Conservation (phyloP, 1,139 yeast genomes). For the Scheffersomyces illinoinensis region DNA sequence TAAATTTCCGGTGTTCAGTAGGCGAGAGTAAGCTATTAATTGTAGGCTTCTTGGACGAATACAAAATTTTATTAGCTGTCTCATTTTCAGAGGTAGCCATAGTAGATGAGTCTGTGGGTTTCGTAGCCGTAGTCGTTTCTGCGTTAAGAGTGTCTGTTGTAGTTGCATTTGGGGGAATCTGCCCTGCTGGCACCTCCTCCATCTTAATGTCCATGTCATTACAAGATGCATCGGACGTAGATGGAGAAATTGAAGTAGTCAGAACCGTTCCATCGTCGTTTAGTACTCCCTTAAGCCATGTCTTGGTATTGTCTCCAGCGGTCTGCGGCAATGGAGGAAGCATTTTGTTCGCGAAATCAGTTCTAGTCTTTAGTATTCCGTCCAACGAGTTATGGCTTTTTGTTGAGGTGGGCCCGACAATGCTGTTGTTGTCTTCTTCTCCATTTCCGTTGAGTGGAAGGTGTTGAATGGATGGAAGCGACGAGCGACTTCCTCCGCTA, state of each 20-base stretch:
- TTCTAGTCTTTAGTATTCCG: neutral
- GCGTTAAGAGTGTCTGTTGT: neutral
- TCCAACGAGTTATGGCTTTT: neutral
- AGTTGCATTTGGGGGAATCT: neutral
- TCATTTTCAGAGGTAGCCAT: neutral
- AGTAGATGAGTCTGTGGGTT: neutral
- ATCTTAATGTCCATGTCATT: neutral
- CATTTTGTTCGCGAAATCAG: neutral
- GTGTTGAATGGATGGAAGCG: neutral
- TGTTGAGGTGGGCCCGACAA: neutral
- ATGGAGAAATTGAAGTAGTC: neutral
- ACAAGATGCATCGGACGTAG: neutral
- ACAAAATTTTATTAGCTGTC: conserved; percentile 1
- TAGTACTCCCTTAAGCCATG: conserved; percentile 15
- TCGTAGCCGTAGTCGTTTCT: neutral
- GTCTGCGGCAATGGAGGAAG: neutral
- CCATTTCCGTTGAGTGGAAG: neutral
- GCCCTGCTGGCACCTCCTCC: neutral
- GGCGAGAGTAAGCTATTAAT: conserved; percentile 37
- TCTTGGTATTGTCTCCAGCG: conserved; percentile 7
- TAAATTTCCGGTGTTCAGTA: neutral
- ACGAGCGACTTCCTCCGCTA: neutral
- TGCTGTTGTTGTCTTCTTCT: neutral
- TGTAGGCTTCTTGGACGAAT: conserved; percentile 33
- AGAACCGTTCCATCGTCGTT: conserved; percentile 6